Evolutionary conservation across 805 yeast genomes (phyloP), one percentile per base, ranked within the genome.

Genomic region (Cephaloascus fragrans): DNA sequence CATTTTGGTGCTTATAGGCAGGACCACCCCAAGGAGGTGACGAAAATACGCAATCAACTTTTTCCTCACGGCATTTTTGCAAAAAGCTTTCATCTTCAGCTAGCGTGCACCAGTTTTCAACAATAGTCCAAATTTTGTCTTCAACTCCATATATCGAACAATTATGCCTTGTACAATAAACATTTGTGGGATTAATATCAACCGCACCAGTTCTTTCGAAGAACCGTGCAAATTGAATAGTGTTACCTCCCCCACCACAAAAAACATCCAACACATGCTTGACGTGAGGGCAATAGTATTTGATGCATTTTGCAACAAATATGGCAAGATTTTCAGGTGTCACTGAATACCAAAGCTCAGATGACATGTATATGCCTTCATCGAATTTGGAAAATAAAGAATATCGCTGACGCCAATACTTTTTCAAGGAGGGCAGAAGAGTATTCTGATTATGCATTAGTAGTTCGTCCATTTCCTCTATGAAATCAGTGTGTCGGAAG

Each of bases 1-100:
- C 44, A 0, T 54, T 53, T n/a, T 56, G 45, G 18, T 55, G 48
- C 37, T 61, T 57, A 54, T 84, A 85, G 2, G 57, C 52, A 0
- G 86, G 83, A 0, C 95, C 95, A 26, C 93, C 94, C 95, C 94
- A 85, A 1, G 94, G 94, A 1, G 94, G 94, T 1, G 90, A 81
- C n/a, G 77, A 70, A 58, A 82, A 84, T 8, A 76, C 66, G 37
- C 79, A 63, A 46, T 76, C 83, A 31, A 73, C 67, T 10, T 56
- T 53, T 18, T 42, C 43, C 0, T 46, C 18, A 45, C 43, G 5
- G 48, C 44, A 4, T 9, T 34, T 19, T 4, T 29, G 17, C 10
- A 29, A 4, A 9, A 20, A 19, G 4, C 9, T 33, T 29, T 34
- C 26, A 28, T 36, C n/a, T 14, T 52, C 37, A 18, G 12, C 37